phyloP scores from a whole-genome alignment of 495 filamentous ascomycete genomes.

The Lasiosphaeris hirsuta region DNA sequence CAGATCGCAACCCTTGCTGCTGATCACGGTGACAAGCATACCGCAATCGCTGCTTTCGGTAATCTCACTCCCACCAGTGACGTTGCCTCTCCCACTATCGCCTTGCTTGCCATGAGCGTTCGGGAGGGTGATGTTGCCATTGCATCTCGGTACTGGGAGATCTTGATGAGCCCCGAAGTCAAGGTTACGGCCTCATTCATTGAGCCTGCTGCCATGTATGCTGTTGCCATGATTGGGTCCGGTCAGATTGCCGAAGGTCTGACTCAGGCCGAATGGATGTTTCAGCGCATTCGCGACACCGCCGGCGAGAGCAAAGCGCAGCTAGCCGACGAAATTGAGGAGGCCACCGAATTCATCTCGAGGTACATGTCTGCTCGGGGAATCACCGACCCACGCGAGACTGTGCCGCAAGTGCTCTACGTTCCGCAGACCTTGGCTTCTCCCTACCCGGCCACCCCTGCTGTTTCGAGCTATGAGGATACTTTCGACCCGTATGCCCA shows the following conservation, averaged over 20 bases:
- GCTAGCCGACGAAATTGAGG: conserved; percentile 76
- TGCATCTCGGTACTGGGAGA: conserved; percentile 72
- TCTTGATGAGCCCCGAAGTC: conserved; percentile 58
- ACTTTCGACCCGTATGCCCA: conserved; percentile 85
- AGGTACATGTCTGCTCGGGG: conserved; percentile 64
- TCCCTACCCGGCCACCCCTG: conserved; percentile 36
- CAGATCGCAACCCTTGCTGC: conserved; percentile 60
- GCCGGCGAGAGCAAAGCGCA: conserved; percentile 46
- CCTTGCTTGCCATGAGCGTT: conserved; percentile 79
- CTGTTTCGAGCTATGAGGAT: conserved; percentile 59
- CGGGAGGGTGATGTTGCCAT: conserved; percentile 72
- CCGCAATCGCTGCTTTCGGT: conserved; percentile 66
- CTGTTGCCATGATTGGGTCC: conserved; percentile 74
- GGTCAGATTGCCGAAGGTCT: conserved; percentile 75
- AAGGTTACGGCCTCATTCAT: conserved; percentile 64
- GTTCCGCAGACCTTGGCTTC: conserved; percentile 31
- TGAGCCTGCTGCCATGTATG: conserved; percentile 83
- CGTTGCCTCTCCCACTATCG: conserved; percentile 65
- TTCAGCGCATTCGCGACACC: conserved; percentile 66
- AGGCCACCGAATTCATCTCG: conserved; percentile 76
- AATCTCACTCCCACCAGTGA: conserved; percentile 50
- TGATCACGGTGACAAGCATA: conserved; percentile 68
- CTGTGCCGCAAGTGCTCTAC: conserved; percentile 29
- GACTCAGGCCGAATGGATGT: conserved; percentile 74
- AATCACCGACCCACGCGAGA: conserved; percentile 44